Conservation (phyloP, 257 asterid species). For the Lithospermum erythrorhizon region DNA sequence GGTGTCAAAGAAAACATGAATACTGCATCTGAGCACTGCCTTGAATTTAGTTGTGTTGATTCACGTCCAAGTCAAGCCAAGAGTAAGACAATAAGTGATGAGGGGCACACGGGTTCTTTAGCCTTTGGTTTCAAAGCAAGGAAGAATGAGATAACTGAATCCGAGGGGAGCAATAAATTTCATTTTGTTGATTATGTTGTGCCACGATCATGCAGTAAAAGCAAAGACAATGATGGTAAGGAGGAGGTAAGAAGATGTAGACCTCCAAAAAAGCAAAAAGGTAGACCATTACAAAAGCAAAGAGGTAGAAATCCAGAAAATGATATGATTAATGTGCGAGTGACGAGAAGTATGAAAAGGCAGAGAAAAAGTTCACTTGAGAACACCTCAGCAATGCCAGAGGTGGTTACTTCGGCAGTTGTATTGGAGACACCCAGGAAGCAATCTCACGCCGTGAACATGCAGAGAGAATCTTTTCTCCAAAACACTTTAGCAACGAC, state of each 20-base stretch:
- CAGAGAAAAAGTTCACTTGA: background rate
- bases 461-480: too few species aligned
- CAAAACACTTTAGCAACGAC: too few species aligned
- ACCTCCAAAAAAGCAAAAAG: background rate
- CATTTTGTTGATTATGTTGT: background rate
- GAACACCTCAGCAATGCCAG: background rate
- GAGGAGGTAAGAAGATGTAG: background rate
- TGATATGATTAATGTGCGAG: slow-evolving; percentile 13
- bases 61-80: background rate
- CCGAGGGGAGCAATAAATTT: background rate
- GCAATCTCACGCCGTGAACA: background rate
- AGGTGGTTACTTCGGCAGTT: background rate
- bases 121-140: background rate
- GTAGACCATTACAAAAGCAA: background rate
- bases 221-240: slow-evolving; percentile 3
- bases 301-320: background rate
- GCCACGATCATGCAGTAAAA: background rate
- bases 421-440: background rate
- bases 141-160: background rate
- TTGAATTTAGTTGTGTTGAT: background rate
- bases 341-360: slow-evolving; percentile 29
- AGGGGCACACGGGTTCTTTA: background rate
- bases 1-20: background rate
- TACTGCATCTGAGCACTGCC: background rate
- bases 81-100: background rate